phyloP scores from a whole-genome alignment of 257 asterid genomes.

The Solanum virginianum region DNA sequence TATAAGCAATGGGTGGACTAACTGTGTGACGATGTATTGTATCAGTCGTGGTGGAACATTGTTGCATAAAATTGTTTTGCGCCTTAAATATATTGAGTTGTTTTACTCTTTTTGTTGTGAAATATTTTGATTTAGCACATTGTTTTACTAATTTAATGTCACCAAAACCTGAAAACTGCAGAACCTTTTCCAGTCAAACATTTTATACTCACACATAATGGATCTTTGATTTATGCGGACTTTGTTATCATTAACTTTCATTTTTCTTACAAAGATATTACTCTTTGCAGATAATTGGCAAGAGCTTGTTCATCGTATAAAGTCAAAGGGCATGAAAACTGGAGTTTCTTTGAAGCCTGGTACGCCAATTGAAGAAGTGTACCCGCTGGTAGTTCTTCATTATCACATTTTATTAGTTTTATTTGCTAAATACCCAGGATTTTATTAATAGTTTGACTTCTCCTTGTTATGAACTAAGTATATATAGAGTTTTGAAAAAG shows the following conservation, averaged over 20 bases:
- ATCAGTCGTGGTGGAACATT: not conserved
- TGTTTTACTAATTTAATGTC: not conserved
- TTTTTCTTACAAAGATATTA: not conserved
- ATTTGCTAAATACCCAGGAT: not conserved
- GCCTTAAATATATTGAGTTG: not conserved
- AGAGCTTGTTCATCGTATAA: constrained; percentile 62
- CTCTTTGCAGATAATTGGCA: constrained; percentile 68
- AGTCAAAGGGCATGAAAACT: constrained; percentile 80
- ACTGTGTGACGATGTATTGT: not conserved
- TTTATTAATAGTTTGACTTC: not conserved
- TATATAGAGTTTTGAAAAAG: not conserved
- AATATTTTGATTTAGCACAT: not conserved
- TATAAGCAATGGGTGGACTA: not conserved
- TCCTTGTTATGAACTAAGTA: not conserved
- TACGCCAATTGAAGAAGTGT: constrained; percentile 78
- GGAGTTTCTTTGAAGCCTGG: constrained; percentile 86
- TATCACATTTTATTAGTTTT: not conserved
- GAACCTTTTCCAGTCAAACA: not conserved
- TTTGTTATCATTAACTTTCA: not conserved
- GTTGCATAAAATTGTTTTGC: not conserved
- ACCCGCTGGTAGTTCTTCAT: constrained; percentile 48
- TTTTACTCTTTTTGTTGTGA: not conserved
- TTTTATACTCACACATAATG: not conserved
- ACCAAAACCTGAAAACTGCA: not conserved
- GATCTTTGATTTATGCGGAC: not conserved